These are phyloP conservation scores for Coniosporium apollinis DNA, from an alignment of 495 filamentous ascomycete species.

Conservation along the genomic window DNA sequence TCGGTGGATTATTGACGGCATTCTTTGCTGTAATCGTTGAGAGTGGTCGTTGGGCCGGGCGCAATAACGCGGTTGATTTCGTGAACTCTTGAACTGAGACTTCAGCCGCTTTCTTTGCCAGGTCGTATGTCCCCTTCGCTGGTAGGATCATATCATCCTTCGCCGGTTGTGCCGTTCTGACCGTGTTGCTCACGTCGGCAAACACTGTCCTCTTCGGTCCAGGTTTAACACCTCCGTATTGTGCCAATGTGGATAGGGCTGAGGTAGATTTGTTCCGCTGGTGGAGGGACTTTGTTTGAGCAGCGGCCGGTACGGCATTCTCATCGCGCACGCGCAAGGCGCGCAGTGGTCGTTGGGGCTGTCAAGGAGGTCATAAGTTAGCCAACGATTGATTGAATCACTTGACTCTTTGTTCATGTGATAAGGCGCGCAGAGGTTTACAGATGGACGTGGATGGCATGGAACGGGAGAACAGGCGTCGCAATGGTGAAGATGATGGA, in stretches of 20 bases:
- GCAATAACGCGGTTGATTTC: constrained; percentile 34
- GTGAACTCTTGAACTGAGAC: constrained; percentile 21
- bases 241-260: constrained; percentile 39
- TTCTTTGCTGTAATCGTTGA: too few species aligned
- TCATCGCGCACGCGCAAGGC: constrained; percentile 47
- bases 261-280: constrained; percentile 71
- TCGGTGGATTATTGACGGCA: too few species aligned
- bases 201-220: constrained; percentile 60
- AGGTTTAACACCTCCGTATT: constrained; percentile 44
- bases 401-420: too few species aligned
- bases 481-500: too few species aligned
- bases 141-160: constrained; percentile 26
- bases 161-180: constrained; percentile 29
- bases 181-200: constrained; percentile 63
- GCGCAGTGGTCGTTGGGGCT: constrained; percentile 60
- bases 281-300: constrained; percentile 44
- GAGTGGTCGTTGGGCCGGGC: constrained; percentile 48
- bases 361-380: constrained; percentile 9
- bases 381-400: too few species aligned
- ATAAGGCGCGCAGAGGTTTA: too few species aligned
- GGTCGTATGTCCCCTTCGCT: constrained; percentile 15
- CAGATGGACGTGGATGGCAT: too few species aligned
- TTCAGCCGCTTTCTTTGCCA: constrained; percentile 30
- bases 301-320: constrained; percentile 49
- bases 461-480: not conserved